Evolutionary conservation across 495 filamentous ascomycete species (phyloP).

Genomic region (Schizothecium vesticola): DNA sequence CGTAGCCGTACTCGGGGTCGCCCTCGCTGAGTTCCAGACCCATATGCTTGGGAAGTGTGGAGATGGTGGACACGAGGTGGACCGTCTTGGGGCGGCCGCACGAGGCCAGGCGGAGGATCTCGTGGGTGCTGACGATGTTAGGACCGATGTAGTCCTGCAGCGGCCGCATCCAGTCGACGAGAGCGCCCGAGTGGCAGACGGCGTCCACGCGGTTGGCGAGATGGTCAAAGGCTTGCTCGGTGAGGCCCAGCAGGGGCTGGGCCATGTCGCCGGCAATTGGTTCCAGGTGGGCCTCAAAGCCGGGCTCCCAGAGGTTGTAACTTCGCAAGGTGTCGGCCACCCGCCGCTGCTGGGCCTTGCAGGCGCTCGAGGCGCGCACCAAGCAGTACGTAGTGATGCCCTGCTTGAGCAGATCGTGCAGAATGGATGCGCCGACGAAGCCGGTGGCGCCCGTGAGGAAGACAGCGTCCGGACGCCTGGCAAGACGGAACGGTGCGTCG

Average conservation of each 20-base stretch:
- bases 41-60: constrained; percentile 26
- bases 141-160: constrained; percentile 31
- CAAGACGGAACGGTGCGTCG: constrained; percentile 10
- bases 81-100: constrained; percentile 25
- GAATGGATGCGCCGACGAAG: constrained; percentile 32
- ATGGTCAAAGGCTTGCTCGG: constrained; percentile 18
- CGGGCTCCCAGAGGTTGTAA: constrained; percentile 24
- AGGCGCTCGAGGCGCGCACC: constrained; percentile 21
- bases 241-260: constrained; percentile 26
- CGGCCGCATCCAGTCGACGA: constrained; percentile 34
- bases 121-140: constrained; percentile 32
- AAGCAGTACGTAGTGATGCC: constrained; percentile 25
- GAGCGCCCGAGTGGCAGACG: constrained; percentile 28
- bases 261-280: constrained; percentile 25
- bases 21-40: constrained; percentile 20
- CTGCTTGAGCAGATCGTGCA: constrained; percentile 23
- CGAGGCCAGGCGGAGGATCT: constrained; percentile 31
- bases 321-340: constrained; percentile 14
- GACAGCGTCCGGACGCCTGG: constrained; percentile 9
- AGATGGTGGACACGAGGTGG: constrained; percentile 31
- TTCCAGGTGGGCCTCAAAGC: constrained; percentile 18
- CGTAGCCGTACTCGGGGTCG: constrained; percentile 30
- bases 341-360: constrained; percentile 15
- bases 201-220: constrained; percentile 25
- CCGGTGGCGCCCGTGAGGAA: constrained; percentile 32